Evolutionary conservation across 257 asterid species (phyloP).

Genomic region (Pogostemon cablin): DNA sequence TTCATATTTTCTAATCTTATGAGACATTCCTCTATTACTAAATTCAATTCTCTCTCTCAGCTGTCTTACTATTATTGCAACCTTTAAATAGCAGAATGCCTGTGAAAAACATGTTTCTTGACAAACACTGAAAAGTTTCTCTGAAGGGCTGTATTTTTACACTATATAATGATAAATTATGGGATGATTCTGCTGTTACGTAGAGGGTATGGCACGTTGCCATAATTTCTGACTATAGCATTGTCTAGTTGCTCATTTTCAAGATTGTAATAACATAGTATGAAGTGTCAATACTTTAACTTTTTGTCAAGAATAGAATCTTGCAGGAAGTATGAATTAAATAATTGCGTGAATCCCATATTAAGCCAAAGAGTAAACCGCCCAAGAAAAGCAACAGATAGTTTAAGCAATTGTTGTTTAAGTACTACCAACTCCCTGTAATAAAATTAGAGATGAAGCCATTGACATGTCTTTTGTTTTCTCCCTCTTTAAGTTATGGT

Average conservation of each 20-base stretch:
- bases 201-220: conserved; percentile 12
- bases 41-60: not conserved
- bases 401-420: conserved; percentile 14
- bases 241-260: not conserved
- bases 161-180: not conserved
- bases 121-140: not conserved
- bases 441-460: conserved; percentile 17
- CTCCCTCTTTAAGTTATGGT: conserved; percentile 7
- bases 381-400: conserved; percentile 34
- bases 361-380: conserved; percentile 30
- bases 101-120: not conserved
- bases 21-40: conserved; percentile 1
- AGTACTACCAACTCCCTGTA: conserved; percentile 21
- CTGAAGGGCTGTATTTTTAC: not conserved
- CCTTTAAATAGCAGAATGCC: not conserved
- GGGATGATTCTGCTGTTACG: conserved; percentile 5
- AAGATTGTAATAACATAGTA: not conserved
- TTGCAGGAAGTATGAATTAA: conserved; percentile 10
- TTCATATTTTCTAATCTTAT: conserved; percentile 22
- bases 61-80: not conserved
- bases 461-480: conserved; percentile 19
- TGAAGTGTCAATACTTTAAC: not conserved
- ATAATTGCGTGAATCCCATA: conserved; percentile 27
- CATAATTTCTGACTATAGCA: not conserved
- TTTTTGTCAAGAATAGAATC: conserved; percentile 7